Conservation (phyloP, 2,329 filamentous ascomycete species). For the Colletotrichum gigasporum region DNA sequence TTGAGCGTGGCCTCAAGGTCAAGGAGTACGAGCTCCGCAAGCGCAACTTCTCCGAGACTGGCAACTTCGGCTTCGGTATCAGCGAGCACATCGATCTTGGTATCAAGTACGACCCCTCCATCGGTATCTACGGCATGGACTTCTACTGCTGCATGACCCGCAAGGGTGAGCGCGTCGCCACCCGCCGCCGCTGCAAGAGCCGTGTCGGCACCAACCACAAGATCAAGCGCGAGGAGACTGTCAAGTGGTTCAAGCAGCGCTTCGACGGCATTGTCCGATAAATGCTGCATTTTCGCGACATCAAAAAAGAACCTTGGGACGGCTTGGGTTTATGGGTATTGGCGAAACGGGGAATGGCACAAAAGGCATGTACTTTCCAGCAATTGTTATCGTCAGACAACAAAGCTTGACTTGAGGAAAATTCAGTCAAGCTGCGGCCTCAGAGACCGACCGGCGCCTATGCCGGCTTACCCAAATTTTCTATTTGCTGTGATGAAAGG, state of each 20-base stretch:
- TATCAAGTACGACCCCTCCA: slow-evolving; percentile 99
- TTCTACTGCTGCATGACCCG: slow-evolving; percentile 99
- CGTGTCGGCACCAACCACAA: slow-evolving; percentile 87
- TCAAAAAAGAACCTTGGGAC: slow-evolving; percentile 28
- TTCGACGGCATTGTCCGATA: slow-evolving; percentile 99
- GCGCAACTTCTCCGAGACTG: slow-evolving; percentile 99
- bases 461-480: slow-evolving; percentile 65
- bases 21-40: slow-evolving; percentile 99
- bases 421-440: slow-evolving; percentile 73
- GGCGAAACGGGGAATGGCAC: slow-evolving; percentile 46
- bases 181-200: slow-evolving; percentile 90
- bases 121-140: slow-evolving; percentile 99
- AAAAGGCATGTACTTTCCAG: slow-evolving; percentile 50
- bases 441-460: slow-evolving; percentile 76
- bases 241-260: slow-evolving; percentile 93
- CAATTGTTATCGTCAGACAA: slow-evolving; percentile 53
- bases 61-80: slow-evolving; percentile 99
- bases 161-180: slow-evolving; percentile 96
- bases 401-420: slow-evolving; percentile 60
- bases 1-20: slow-evolving; percentile 99
- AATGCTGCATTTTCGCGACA: slow-evolving; percentile 51
- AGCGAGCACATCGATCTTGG: slow-evolving; percentile 99
- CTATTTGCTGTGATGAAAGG: slow-evolving; percentile 50
- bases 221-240: slow-evolving; percentile 93
- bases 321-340: slow-evolving; percentile 37